A percentile compares a stretch with the other conserved stretches of the same genome.
Evolutionary conservation across 768 basidiomycete genomes (phyloP).

Genomic region (Lentinula sp.): DNA sequence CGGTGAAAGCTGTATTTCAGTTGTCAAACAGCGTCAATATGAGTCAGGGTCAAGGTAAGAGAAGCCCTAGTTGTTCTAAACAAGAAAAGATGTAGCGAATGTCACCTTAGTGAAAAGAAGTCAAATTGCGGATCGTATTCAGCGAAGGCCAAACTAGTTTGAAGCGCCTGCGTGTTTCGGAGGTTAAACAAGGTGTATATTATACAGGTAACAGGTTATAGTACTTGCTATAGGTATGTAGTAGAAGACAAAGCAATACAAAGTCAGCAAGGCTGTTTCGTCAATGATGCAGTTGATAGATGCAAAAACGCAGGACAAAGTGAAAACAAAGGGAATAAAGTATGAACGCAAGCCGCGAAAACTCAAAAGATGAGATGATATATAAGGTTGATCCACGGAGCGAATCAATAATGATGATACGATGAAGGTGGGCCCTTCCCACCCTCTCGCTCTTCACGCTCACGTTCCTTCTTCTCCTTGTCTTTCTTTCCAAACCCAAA

Average conservation of each 20-base stretch:
- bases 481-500: conserved; percentile 41
- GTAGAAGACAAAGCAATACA: not conserved
- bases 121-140: too few relatives aligned
- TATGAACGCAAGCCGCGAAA: not conserved
- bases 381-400: not conserved
- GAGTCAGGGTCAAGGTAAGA: not conserved
- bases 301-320: not conserved
- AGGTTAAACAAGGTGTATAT: not conserved
- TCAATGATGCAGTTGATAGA: not conserved
- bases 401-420: not conserved
- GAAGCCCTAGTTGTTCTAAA: too few relatives aligned
- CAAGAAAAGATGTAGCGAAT: too few relatives aligned
- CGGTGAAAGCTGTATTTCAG: not conserved
- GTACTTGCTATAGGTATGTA: not conserved
- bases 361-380: not conserved
- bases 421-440: conserved; percentile 1
- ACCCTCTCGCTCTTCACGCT: conserved; percentile 2
- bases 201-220: not conserved
- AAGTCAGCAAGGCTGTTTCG: not conserved
- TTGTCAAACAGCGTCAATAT: not conserved
- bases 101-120: too few relatives aligned
- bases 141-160: too few relatives aligned
- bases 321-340: not conserved
- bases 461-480: conserved; percentile 29
- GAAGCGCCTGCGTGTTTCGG: too few relatives aligned